phyloP scores from a whole-genome alignment of 2,329 filamentous ascomycete genomes.

The Pezizomycotina sp. region DNA sequence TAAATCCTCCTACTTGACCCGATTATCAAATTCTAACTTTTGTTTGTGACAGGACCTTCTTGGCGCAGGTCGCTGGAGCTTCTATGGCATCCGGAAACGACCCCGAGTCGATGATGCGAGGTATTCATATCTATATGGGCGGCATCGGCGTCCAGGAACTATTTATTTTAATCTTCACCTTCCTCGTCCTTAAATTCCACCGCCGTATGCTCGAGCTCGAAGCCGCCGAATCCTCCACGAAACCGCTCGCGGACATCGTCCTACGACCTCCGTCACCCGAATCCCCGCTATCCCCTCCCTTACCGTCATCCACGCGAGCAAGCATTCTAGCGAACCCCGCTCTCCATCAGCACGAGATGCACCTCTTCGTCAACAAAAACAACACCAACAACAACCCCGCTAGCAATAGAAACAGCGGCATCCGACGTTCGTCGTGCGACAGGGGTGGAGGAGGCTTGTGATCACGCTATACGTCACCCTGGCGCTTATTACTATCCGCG shows the following conservation, averaged over 20 bases:
- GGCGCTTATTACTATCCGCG: slow-evolving; percentile 34
- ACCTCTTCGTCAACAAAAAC: too few relatives aligned
- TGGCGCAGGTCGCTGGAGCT: slow-evolving; percentile 33
- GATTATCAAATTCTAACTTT: slow-evolving; percentile 1
- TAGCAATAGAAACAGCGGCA: too few relatives aligned
- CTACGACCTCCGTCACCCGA: too few relatives aligned
- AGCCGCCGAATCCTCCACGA: too few relatives aligned
- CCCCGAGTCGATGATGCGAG: slow-evolving; percentile 22
- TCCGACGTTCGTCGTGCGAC: too few relatives aligned
- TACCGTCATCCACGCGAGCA: too few relatives aligned
- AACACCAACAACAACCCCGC: too few relatives aligned
- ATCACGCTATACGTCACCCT: slow-evolving; percentile 29
- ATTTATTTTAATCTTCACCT: slow-evolving; percentile 36
- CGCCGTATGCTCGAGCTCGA: slow-evolving; percentile 24
- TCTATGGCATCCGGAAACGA: slow-evolving; percentile 29
- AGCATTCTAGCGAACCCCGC: too few relatives aligned
- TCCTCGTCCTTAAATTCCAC: slow-evolving; percentile 31
- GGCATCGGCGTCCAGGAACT: slow-evolving; percentile 38
- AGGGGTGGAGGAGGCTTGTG: slow-evolving; percentile 24
- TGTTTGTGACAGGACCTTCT: slow-evolving; percentile 28
- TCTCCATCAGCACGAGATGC: too few relatives aligned
- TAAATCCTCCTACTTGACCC: background rate
- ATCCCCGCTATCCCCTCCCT: too few relatives aligned
- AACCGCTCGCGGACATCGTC: too few relatives aligned
- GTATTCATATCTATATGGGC: slow-evolving; percentile 37